These are phyloP conservation scores for Rubia balearica DNA, from an alignment of 305 asterid species.

Conservation along the genomic window DNA sequence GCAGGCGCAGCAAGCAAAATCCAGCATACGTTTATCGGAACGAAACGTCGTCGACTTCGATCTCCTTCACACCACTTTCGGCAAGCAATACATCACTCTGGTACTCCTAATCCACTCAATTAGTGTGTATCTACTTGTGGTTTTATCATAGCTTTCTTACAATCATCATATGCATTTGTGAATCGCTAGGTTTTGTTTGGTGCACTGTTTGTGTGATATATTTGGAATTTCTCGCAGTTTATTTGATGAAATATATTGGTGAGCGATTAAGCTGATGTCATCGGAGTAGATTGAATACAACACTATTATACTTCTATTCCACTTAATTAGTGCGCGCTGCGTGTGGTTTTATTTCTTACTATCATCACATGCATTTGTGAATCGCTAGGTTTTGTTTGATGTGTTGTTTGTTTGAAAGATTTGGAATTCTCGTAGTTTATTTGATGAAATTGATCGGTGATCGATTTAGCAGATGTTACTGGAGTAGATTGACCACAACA, in stretches of 20 bases:
- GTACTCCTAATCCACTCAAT: conserved; percentile 35
- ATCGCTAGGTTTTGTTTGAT: not conserved
- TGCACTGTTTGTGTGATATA: no score
- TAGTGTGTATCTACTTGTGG: no score
- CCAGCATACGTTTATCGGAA: conserved; percentile 69
- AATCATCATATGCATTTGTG: no score
- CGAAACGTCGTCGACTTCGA: conserved; percentile 79
- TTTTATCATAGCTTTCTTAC: no score
- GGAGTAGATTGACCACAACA: no score
- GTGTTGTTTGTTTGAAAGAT: not conserved
- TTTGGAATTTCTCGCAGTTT: no score
- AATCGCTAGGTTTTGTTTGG: no score
- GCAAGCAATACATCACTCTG: conserved; percentile 92
- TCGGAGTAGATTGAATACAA: no score
- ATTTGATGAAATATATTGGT: no score
- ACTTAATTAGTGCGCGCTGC: not conserved
- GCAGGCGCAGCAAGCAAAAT: conserved; percentile 73
- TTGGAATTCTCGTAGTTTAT: no score
- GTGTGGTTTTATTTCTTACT: conserved; percentile 10
- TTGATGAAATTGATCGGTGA: not conserved
- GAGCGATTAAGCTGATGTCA: no score
- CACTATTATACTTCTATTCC: not conserved
- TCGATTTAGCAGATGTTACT: no score
- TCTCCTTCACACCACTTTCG: conserved; percentile 86
- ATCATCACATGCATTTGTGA: not conserved